Percentiles rank a stretch among this genome's conserved stretches.
Evolutionary conservation across 495 filamentous ascomycete genomes (phyloP).

Genomic region (Annulohypoxylon moriforme): DNA sequence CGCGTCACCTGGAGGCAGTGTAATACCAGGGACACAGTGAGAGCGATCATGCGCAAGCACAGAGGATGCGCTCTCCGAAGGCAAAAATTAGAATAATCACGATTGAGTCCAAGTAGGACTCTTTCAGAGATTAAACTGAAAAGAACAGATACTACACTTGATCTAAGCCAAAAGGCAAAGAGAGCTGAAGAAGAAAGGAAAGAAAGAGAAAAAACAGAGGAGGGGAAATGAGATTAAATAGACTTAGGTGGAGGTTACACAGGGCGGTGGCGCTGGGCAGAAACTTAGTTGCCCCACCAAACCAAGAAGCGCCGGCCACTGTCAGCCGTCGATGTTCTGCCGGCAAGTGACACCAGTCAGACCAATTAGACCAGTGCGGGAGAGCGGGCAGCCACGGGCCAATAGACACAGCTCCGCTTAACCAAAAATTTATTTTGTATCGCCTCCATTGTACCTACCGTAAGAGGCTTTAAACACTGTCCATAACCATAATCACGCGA

Average conservation of each 20-base stretch:
- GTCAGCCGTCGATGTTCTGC: slow-evolving; percentile 1
- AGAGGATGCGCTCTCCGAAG: slow-evolving; percentile 65
- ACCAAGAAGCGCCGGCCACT: not conserved
- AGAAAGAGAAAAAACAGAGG: slow-evolving; percentile 31
- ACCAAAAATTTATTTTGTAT: slow-evolving; percentile 35
- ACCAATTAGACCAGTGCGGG: not conserved
- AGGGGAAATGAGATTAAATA: slow-evolving; percentile 16
- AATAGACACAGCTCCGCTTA: slow-evolving; percentile 16
- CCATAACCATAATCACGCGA: slow-evolving; percentile 26
- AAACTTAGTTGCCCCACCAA: slow-evolving; percentile 11
- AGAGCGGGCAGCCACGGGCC: slow-evolving; percentile 16
- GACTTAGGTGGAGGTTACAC: not conserved
- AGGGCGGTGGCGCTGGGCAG: slow-evolving; percentile 38
- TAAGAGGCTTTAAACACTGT: not conserved
- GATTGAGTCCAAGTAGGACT: slow-evolving; percentile 65
- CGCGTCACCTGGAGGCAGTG: slow-evolving; percentile 82
- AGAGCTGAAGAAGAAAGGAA: slow-evolving; percentile 48
- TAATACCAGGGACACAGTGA: slow-evolving; percentile 82
- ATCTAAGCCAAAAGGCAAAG: slow-evolving; percentile 74
- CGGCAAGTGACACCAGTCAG: slow-evolving; percentile 6
- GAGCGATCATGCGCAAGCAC: slow-evolving; percentile 75
- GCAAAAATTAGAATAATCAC: slow-evolving; percentile 81
- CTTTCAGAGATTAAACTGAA: slow-evolving; percentile 82
- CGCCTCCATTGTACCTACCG: slow-evolving; percentile 3
- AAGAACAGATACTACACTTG: slow-evolving; percentile 98